These are phyloP conservation scores for Penicillium sp. DNA, from an alignment of 2,329 filamentous ascomycete genomes.

Conservation along the genomic window DNA sequence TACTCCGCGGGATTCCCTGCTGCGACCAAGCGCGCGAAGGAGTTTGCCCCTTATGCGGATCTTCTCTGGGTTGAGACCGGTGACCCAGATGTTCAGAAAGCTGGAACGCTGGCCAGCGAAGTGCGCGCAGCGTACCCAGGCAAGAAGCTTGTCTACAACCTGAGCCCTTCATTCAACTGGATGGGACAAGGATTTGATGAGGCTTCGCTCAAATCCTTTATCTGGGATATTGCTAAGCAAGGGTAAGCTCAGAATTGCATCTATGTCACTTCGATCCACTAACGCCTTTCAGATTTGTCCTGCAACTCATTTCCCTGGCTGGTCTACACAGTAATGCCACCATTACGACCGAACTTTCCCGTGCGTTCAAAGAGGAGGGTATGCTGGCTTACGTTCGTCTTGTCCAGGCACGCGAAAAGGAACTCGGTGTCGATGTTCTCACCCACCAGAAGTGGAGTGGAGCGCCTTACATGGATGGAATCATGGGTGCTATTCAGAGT, in stretches of 20 bases:
- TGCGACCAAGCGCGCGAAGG: constrained; percentile 88
- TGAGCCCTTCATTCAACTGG: constrained; percentile 98
- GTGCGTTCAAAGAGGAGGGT: constrained; percentile 80
- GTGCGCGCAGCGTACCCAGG: constrained; percentile 69
- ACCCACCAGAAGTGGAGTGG: constrained; percentile 85
- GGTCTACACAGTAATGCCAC: constrained; percentile 64
- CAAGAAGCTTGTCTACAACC: constrained; percentile 94
- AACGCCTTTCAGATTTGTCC: constrained; percentile 50
- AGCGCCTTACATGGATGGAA: constrained; percentile 77
- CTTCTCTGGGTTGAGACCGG: constrained; percentile 97
- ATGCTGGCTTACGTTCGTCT: constrained; percentile 98
- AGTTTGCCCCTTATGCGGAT: constrained; percentile 88
- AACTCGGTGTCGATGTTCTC: constrained; percentile 84
- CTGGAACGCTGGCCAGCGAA: constrained; percentile 69
- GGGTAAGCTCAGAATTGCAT: constrained; percentile 57
- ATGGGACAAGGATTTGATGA: constrained; percentile 89
- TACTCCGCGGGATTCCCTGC: constrained; percentile 71
- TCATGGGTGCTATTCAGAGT: constrained; percentile 84
- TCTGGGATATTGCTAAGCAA: constrained; percentile 92
- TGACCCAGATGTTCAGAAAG: constrained; percentile 77
- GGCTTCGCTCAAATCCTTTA: constrained; percentile 79
- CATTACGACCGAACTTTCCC: constrained; percentile 70
- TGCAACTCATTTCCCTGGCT: constrained; percentile 64
- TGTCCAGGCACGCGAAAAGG: constrained; percentile 86
- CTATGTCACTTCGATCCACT: constrained; percentile 2